These are phyloP conservation scores for Leccinum olivaceopallidum DNA, from an alignment of 768 basidiomycete species.

Conservation along the genomic window DNA sequence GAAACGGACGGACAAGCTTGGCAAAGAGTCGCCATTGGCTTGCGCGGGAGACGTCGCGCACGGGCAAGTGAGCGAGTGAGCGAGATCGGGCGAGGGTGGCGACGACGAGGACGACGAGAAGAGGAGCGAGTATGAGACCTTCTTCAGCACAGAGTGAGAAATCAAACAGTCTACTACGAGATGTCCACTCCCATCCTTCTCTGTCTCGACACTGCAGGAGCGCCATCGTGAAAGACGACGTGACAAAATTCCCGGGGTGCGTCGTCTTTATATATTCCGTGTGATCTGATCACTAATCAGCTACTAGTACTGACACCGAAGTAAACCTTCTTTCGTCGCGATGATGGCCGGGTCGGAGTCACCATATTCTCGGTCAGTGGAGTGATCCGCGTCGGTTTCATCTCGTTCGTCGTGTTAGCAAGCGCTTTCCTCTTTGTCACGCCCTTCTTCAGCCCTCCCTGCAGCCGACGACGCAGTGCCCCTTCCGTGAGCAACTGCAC, in stretches of 20 bases:
- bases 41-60: slow-evolving; percentile 40
- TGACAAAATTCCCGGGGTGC: neutral
- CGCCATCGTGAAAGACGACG: slow-evolving; percentile 32
- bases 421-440: neutral
- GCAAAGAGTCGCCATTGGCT: slow-evolving; percentile 52
- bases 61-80: slow-evolving; percentile 26
- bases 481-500: neutral
- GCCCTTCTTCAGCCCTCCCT: neutral
- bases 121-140: slow-evolving; percentile 56
- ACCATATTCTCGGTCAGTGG: neutral
- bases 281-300: neutral
- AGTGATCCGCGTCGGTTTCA: neutral
- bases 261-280: neutral
- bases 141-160: slow-evolving; percentile 82
- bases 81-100: slow-evolving; percentile 41
- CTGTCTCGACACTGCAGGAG: slow-evolving; percentile 44
- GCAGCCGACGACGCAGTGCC: neutral
- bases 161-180: slow-evolving; percentile 65
- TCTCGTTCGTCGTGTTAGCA: neutral
- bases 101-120: slow-evolving; percentile 49
- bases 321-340: neutral
- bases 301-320: too few species aligned
- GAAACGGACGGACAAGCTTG: slow-evolving; percentile 62
- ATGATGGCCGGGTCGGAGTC: neutral
- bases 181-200: slow-evolving; percentile 70